Conservation (phyloP, 1,139 yeast species). For the Debaryomycetaceae sp. region DNA sequence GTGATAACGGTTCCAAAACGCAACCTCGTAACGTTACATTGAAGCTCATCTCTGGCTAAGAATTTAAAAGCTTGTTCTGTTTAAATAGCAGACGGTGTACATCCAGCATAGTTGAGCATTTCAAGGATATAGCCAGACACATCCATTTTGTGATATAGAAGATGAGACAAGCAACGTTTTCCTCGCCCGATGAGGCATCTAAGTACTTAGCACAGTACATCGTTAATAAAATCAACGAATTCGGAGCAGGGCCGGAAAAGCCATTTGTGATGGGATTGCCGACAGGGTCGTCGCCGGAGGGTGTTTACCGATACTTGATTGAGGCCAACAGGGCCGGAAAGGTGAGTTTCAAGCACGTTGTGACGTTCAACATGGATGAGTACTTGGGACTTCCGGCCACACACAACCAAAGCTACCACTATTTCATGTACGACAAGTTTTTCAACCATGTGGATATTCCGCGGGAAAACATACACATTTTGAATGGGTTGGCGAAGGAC, state of each 20-base stretch:
- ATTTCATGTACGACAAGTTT: slow-evolving; percentile 57
- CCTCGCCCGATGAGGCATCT: slow-evolving; percentile 44
- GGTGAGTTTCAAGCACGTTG: slow-evolving; percentile 52
- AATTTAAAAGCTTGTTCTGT: no score
- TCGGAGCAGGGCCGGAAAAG: slow-evolving; percentile 42
- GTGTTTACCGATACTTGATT: slow-evolving; percentile 48
- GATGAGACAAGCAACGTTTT: slow-evolving; percentile 42
- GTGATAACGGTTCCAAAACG: neutral
- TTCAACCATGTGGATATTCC: slow-evolving; percentile 60
- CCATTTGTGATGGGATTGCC: slow-evolving; percentile 64
- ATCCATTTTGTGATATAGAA: neutral
- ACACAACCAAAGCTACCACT: slow-evolving; percentile 55
- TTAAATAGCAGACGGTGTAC: no score
- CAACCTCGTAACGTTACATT: neutral
- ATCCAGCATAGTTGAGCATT: no score
- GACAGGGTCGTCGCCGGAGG: slow-evolving; percentile 66
- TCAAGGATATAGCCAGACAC: no score
- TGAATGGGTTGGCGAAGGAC: slow-evolving; percentile 51
- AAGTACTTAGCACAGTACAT: slow-evolving; percentile 49
- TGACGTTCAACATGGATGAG: slow-evolving; percentile 64
- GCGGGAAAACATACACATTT: slow-evolving; percentile 51
- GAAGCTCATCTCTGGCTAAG: neutral
- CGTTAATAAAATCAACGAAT: slow-evolving; percentile 40
- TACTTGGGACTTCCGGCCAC: slow-evolving; percentile 49
- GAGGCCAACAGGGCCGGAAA: slow-evolving; percentile 42